Base-by-base conservation (phyloP, 2,329 filamentous ascomycete species). In the Exophiala phaeomuriformis region DNA sequence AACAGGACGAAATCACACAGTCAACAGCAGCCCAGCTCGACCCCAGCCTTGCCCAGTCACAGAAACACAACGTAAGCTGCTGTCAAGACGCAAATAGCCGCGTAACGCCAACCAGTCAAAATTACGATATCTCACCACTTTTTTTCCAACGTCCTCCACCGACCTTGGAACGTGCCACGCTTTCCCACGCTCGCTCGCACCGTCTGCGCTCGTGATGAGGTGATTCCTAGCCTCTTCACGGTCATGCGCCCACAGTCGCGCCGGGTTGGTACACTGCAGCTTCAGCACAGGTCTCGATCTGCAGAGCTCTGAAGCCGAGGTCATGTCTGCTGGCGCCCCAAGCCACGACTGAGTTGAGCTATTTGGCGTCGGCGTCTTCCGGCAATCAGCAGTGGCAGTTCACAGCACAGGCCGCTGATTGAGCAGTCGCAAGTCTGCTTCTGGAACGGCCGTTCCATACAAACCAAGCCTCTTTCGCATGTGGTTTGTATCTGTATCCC, bases 81-180 rank as follows among this genome's bases (percentile, higher is more conserved):
- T 19, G 19, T 41, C 41, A 35, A 42, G 3, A 37, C 36, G 12
- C 35, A 42, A 36, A 31, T 46, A 37, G 19, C 31, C 30, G 41
- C 42, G 52, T 55, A 42, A 55, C 42, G 37, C 36, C 33, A 4
- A 8, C 4, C 41, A 19, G 5, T 12, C 40, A 10, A 46, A 50
- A 5, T 46, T 46, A 46, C 47, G 29, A 41, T 27, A 47, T 55
- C 52, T 36, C 41, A 55, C 52, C 52, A 55, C 52, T 37, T 39
- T 41, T 41, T 41, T 9, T 10, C 39, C 39, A 6, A 5, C n/a
- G 28, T 5, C 36, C 4, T 41, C 6, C 39, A 41, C 6, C 5
- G 6, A 27, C 39, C 39, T 27, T 27, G 5, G 5, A 41, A 41
- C 39, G 12, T 12, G 28, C 32, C 19, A 40, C 52, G 35, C 47